Conservation (phyloP, 768 basidiomycete genomes). For the Mycena latifolia region DNA sequence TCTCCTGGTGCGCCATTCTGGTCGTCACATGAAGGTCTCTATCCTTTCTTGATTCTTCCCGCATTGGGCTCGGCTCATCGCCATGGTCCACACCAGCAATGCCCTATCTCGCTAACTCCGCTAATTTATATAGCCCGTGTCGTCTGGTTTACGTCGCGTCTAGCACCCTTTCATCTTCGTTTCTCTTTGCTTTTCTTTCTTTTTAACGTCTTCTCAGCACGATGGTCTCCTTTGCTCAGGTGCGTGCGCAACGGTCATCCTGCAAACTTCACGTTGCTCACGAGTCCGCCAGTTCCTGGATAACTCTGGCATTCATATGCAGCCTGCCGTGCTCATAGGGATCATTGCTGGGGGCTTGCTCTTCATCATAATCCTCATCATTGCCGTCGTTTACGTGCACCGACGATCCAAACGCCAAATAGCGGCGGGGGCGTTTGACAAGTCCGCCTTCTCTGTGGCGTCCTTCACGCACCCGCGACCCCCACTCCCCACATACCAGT, state of each 20-base stretch:
- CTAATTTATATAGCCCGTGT: slow-evolving; percentile 12
- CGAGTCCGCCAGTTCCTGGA: slow-evolving; percentile 14
- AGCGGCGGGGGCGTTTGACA: slow-evolving; percentile 29
- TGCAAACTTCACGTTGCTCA: neutral
- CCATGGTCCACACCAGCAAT: slow-evolving; percentile 16
- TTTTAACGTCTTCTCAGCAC: neutral
- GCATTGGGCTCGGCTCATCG: neutral
- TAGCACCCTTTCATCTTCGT: slow-evolving; percentile 23
- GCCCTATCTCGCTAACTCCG: slow-evolving; percentile 17
- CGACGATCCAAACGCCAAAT: slow-evolving; percentile 33
- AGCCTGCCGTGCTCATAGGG: slow-evolving; percentile 26
- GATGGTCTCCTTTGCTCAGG: slow-evolving; percentile 30
- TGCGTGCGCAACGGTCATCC: slow-evolving; percentile 29
- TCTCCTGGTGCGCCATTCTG: neutral
- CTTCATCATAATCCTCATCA: slow-evolving; percentile 25
- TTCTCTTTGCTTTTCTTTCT: slow-evolving; percentile 4
- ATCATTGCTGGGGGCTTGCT: slow-evolving; percentile 27
- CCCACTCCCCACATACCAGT: slow-evolving; percentile 17
- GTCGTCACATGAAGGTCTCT: slow-evolving; percentile 22
- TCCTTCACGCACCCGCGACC: slow-evolving; percentile 28
- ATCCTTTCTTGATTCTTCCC: slow-evolving; percentile 13
- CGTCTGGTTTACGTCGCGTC: slow-evolving; percentile 22
- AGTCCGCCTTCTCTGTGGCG: slow-evolving; percentile 22
- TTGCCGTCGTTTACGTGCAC: slow-evolving; percentile 23
- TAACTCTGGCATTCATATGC: slow-evolving; percentile 28